Base-by-base conservation (phyloP, 306 rosid genomes). In the Ziziphus jujuba region DNA sequence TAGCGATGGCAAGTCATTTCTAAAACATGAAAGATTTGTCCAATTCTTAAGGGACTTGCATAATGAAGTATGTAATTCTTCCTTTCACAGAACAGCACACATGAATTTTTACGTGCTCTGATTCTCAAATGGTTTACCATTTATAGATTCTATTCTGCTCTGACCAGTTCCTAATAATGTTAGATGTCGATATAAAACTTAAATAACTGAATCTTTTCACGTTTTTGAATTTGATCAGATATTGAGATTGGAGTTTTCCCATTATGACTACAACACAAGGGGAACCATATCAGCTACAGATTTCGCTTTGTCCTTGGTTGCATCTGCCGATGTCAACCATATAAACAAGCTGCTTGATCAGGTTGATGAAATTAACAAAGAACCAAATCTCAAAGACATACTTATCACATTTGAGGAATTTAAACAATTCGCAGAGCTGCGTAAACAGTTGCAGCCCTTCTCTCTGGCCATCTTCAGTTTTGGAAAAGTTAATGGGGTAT, bases 221-320 rank as follows among this genome's bases (percentile, higher is more conserved):
- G 13, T 38, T n/a, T 50, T 36, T 40, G 61, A 43, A 28, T 73
- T n/a, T 77, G 59, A 63, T 10, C 74, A 89, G 90, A 89, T 92
- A 38, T 64, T 87, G 80, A 50, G 56, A 78, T 66, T 92, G 74
- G 96, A 92, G 74, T 92, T 82, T 66, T 78, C 84, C 54, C 90
- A 92, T 72, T 92, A 87, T 23, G 98, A 91, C 81, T 77, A 70
- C 80, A 80, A 69, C 1, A 62, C 70, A 40, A 63, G 31, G 59
- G 90, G 96, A 64, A 79, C 62, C 62, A 89, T 89, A 66, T 59
- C 91, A 62, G 91, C 95, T 56, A 89, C 79, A 72, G 89, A 91
- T 69, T 91, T 89, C 33, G 96, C 92, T 17, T 65, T 87, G 65
- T 91, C 98, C 70, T 58, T 87, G 75, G 92, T 89, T 77, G 98